Evolutionary conservation across 2,329 filamentous ascomycete species (phyloP).

Genomic region (Alternaria atra): DNA sequence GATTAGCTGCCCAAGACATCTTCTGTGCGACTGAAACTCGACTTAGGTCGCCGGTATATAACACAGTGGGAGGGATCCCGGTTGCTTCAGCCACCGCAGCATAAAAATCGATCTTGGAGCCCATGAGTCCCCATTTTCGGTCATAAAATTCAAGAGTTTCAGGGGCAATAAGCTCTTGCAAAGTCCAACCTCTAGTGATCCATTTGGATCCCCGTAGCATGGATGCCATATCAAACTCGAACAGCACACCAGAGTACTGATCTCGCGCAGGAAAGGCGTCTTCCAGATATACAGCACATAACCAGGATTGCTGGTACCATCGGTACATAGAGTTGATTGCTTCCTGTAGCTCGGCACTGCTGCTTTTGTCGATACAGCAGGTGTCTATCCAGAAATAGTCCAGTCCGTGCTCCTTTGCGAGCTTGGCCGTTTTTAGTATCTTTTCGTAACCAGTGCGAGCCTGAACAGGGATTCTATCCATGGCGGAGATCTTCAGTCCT

Average conservation of each 20-base stretch:
- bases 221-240: conserved; percentile 14
- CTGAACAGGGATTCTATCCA: neutral
- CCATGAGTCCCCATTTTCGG: neutral
- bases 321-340: conserved; percentile 25
- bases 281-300: conserved; percentile 23
- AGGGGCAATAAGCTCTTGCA: conserved; percentile 1
- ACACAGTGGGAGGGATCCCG: neutral
- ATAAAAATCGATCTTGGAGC: neutral
- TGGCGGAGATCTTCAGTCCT: neutral
- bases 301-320: conserved; percentile 23
- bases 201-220: neutral
- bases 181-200: neutral
- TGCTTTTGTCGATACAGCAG: conserved; percentile 2
- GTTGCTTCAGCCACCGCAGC: neutral
- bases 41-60: neutral
- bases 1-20: conserved; percentile 18
- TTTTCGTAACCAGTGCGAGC: conserved; percentile 2
- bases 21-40: neutral
- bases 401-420: neutral
- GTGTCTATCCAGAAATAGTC: conserved; percentile 3
- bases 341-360: conserved; percentile 4
- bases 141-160: neutral
- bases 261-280: conserved; percentile 1
- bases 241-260: neutral
- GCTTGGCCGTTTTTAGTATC: neutral